Conservation (phyloP, 495 filamentous ascomycete genomes). For the Aspergillus asperescens region DNA sequence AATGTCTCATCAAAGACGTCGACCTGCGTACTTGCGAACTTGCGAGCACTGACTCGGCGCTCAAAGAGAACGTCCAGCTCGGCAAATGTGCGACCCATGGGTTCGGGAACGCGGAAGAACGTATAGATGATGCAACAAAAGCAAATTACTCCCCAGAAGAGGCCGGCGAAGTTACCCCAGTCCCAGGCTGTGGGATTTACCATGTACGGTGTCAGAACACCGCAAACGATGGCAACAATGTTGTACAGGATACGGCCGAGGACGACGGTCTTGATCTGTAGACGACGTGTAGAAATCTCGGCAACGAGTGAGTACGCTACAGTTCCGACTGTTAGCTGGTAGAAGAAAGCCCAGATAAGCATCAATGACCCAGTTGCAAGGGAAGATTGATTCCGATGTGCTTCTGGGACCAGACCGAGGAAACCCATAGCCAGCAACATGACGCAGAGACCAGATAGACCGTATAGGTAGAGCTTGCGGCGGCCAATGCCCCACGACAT, state of each 20-base stretch:
- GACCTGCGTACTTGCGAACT: constrained; percentile 60
- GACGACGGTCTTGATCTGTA: constrained; percentile 74
- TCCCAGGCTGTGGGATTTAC: constrained; percentile 68
- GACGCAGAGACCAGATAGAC: constrained; percentile 56
- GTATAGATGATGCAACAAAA: constrained; percentile 68
- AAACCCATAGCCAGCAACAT: constrained; percentile 73
- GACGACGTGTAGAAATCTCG: constrained; percentile 65
- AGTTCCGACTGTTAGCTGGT: constrained; percentile 71
- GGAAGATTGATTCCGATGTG: constrained; percentile 48
- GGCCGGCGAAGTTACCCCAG: constrained; percentile 73
- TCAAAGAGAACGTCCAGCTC: constrained; percentile 73
- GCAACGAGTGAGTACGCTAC: constrained; percentile 75
- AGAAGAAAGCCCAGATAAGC: constrained; percentile 66
- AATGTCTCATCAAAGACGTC: constrained; percentile 63
- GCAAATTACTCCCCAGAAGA: constrained; percentile 74
- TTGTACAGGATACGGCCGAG: constrained; percentile 69
- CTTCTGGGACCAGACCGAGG: constrained; percentile 56
- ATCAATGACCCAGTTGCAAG: constrained; percentile 68
- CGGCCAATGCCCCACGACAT: constrained; percentile 66
- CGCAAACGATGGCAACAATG: constrained; percentile 61
- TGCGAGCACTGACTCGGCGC: constrained; percentile 56
- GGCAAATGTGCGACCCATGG: constrained; percentile 62
- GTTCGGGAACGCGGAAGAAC: constrained; percentile 73
- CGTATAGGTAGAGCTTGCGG: constrained; percentile 64
- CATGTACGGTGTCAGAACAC: constrained; percentile 71